Evolutionary conservation across 2,329 filamentous ascomycete species (phyloP).

Genomic region (Fusarium udum): DNA sequence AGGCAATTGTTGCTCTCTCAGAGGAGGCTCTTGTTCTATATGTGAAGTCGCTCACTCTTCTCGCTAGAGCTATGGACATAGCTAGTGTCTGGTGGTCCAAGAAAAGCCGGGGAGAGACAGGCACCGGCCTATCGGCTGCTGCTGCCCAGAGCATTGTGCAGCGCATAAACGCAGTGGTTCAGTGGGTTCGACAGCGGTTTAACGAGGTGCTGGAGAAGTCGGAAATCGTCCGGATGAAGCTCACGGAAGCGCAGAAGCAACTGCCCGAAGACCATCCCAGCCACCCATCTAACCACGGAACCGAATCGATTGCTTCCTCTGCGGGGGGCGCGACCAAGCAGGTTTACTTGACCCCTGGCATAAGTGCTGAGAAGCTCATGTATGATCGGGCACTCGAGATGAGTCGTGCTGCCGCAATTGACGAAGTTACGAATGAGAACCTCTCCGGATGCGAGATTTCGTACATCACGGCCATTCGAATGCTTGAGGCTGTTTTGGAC

Average conservation of each 20-base stretch:
- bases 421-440: slow-evolving; percentile 93
- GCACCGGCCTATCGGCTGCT: slow-evolving; percentile 51
- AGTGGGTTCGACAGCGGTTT: slow-evolving; percentile 93
- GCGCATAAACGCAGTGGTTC: slow-evolving; percentile 91
- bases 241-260: slow-evolving; percentile 85
- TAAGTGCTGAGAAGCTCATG: slow-evolving; percentile 97
- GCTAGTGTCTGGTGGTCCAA: slow-evolving; percentile 91
- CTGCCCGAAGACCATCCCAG: slow-evolving; percentile 86
- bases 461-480: slow-evolving; percentile 90
- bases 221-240: slow-evolving; percentile 88
- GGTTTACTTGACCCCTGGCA: slow-evolving; percentile 84
- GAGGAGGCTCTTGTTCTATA: slow-evolving; percentile 97
- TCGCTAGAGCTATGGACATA: slow-evolving; percentile 96
- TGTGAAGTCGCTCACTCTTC: slow-evolving; percentile 88
- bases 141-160: slow-evolving; percentile 64
- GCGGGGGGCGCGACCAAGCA: slow-evolving; percentile 76
- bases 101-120: slow-evolving; percentile 73
- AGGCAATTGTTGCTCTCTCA: slow-evolving; percentile 86
- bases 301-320: slow-evolving; percentile 64
- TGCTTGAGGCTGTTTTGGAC: slow-evolving; percentile 95
- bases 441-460: slow-evolving; percentile 88
- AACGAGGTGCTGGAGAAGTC: slow-evolving; percentile 98
- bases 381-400: slow-evolving; percentile 97
- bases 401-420: slow-evolving; percentile 93
- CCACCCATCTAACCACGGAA: slow-evolving; percentile 81